These are phyloP conservation scores for Wickerhamomyces sydowiorum DNA, from an alignment of 805 yeast species.

Conservation along the genomic window DNA sequence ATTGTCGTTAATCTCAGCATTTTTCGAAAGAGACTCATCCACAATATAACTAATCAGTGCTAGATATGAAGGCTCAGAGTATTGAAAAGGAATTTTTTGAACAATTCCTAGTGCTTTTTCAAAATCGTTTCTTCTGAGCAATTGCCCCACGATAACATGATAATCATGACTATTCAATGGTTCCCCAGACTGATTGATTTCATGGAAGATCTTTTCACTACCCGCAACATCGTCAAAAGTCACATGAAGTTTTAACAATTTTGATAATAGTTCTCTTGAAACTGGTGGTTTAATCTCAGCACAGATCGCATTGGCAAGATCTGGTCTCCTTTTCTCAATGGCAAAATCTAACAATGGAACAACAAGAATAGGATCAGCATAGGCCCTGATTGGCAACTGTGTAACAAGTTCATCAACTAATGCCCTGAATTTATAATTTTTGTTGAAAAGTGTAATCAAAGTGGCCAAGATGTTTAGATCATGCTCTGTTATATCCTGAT, in stretches of 20 bases:
- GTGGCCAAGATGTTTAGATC: not conserved
- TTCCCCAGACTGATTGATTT: not conserved
- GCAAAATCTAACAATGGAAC: not conserved
- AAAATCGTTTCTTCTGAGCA: not conserved
- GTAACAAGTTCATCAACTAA: not conserved
- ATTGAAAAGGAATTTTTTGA: not conserved
- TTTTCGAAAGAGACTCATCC: not conserved
- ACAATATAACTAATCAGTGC: not conserved
- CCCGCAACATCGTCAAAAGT: not conserved
- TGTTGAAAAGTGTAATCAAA: not conserved
- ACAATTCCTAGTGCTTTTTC: not conserved
- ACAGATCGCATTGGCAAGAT: not conserved
- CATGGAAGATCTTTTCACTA: not conserved
- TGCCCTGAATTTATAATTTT: not conserved
- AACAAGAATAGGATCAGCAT: not conserved
- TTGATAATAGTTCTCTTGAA: not conserved
- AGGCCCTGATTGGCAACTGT: not conserved
- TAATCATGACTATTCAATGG: not conserved
- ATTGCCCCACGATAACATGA: not conserved
- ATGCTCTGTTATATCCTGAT: not conserved
- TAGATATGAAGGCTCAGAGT: not conserved
- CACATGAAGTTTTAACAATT: not conserved
- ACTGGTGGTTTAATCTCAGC: not conserved
- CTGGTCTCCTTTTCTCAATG: not conserved
- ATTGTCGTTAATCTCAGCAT: not conserved